Evolutionary conservation across 2,329 filamentous ascomycete genomes (phyloP).

Genomic region (Knufia petricola): DNA sequence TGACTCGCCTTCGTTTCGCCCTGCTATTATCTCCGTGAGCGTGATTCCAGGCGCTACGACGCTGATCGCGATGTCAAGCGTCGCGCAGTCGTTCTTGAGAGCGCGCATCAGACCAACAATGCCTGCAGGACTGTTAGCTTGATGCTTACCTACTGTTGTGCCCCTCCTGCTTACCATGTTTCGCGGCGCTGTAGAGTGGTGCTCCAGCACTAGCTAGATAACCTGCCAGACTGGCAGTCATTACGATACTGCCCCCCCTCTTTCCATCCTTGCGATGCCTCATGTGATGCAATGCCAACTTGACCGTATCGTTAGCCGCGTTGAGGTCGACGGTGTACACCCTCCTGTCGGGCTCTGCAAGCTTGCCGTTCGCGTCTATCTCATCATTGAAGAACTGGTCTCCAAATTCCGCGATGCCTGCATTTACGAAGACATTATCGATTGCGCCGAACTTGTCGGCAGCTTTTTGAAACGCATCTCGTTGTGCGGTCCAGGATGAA

Average conservation of each 20-base stretch:
- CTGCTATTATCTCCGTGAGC: constrained; percentile 36
- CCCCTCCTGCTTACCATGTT: constrained; percentile 34
- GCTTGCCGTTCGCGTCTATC: constrained; percentile 31
- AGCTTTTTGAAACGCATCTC: constrained; percentile 35
- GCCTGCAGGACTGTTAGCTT: constrained; percentile 24
- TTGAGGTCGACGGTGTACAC: constrained; percentile 39
- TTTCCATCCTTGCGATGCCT: constrained; percentile 30
- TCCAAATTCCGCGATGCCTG: constrained; percentile 39
- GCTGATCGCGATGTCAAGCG: constrained; percentile 36
- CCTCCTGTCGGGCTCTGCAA: constrained; percentile 39
- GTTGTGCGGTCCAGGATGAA: constrained; percentile 37
- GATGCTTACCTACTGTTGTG: too few relatives aligned
- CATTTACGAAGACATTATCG: constrained; percentile 41
- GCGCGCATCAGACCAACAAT: constrained; percentile 43
- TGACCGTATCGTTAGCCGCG: constrained; percentile 38
- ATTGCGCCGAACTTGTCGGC: constrained; percentile 35
- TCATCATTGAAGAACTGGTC: constrained; percentile 43
- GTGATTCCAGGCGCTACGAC: constrained; percentile 43
- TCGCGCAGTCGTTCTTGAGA: constrained; percentile 40
- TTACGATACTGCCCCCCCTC: constrained; percentile 36
- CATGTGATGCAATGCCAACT: constrained; percentile 40
- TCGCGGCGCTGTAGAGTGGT: constrained; percentile 41
- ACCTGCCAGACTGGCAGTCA: constrained; percentile 42
- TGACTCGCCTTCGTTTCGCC: constrained; percentile 26
- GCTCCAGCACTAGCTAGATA: constrained; percentile 41